phyloP scores from a whole-genome alignment of 345 rosid genomes.

The Nephelium lappaceum region DNA sequence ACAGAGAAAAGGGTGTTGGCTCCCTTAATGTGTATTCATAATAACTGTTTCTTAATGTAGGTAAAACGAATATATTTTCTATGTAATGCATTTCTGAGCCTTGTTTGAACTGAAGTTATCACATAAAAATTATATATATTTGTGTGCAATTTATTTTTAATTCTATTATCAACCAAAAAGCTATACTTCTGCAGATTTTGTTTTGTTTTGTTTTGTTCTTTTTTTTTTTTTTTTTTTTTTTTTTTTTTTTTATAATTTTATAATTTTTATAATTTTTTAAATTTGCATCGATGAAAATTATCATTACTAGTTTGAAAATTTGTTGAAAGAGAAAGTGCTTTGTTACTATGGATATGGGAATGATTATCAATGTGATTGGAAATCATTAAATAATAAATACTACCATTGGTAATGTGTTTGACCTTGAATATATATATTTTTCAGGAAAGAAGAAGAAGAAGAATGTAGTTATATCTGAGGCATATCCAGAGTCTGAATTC shows the following conservation, averaged over 20 bases:
- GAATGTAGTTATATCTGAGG: conserved; percentile 58
- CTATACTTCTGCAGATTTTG: background rate
- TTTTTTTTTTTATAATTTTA: too few species aligned
- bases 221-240: too few species aligned
- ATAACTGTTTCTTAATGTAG: background rate
- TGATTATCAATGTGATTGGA: background rate
- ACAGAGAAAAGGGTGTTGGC: background rate
- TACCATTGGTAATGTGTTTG: conserved; percentile 1
- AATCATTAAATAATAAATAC: background rate
- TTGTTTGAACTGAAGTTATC: background rate
- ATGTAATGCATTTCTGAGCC: background rate
- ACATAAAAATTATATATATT: background rate
- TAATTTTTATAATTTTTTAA: background rate
- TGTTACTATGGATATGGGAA: background rate
- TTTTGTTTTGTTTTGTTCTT: too few species aligned
- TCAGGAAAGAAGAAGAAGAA: conserved; percentile 66
- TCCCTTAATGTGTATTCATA: background rate
- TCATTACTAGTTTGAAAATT: background rate
- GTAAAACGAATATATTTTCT: background rate
- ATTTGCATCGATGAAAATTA: background rate
- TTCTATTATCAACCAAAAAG: background rate
- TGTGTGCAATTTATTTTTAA: background rate
- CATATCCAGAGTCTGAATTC: conserved; percentile 88
- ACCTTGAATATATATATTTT: conserved; percentile 14
- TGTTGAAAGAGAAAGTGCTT: background rate